Evolutionary conservation across 768 basidiomycete genomes (phyloP).

Genomic region (Cyathus striatus): DNA sequence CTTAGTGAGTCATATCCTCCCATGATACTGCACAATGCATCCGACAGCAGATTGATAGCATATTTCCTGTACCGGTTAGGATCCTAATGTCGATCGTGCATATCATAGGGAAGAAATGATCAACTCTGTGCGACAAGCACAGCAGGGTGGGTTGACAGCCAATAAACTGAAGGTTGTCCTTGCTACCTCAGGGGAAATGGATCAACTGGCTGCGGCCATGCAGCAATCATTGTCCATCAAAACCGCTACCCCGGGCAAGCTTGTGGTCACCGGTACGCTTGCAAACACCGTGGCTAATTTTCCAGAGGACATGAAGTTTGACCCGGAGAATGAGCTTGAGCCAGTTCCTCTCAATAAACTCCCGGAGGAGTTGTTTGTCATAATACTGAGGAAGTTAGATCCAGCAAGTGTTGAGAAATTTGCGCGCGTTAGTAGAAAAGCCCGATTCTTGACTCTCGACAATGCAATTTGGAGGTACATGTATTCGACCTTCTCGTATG

Average conservation of each 20-base stretch:
- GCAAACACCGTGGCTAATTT: conserved; percentile 45
- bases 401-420: conserved; percentile 72
- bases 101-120: conserved; percentile 59
- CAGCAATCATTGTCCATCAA: conserved; percentile 20
- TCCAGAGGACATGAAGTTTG: conserved; percentile 47
- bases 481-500: background rate
- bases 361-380: conserved; percentile 74
- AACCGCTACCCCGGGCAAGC: conserved; percentile 9
- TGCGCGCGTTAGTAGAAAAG: conserved; percentile 66
- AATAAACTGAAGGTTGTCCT: conserved; percentile 6
- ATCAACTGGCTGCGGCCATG: conserved; percentile 19
- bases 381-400: conserved; percentile 64
- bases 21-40: too few species aligned
- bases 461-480: conserved; percentile 71
- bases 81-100: conserved; percentile 69
- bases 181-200: conserved; percentile 10
- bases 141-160: conserved; percentile 9
- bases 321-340: conserved; percentile 63
- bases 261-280: conserved; percentile 32
- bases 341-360: conserved; percentile 51
- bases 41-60: too few species aligned
- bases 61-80: too few species aligned
- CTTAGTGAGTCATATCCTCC: conserved; percentile 27
- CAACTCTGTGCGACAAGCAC: conserved; percentile 23
- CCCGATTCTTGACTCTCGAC: conserved; percentile 68